Percentiles rank a stretch among this genome's conserved stretches.
Evolutionary conservation across 2,329 filamentous ascomycete genomes (phyloP).

Genomic region (Fusarium phyllophilum): DNA sequence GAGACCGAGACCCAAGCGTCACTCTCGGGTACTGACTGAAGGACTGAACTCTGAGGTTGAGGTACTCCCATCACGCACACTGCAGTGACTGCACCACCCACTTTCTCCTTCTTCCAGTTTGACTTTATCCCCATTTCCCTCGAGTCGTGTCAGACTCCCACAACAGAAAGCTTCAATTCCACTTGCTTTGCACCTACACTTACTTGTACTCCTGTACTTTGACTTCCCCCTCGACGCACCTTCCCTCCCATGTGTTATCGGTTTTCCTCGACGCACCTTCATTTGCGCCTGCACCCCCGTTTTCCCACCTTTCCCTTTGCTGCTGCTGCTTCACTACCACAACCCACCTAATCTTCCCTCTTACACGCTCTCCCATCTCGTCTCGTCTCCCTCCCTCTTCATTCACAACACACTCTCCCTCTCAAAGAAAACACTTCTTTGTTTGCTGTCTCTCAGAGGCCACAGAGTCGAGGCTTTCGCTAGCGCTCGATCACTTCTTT

Average conservation of each 20-base stretch:
- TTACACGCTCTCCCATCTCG: conserved; percentile 43
- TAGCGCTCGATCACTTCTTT: conserved; percentile 57
- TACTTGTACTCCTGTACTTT: conserved; percentile 32
- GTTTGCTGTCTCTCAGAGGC: conserved; percentile 33
- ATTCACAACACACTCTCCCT: conserved; percentile 36
- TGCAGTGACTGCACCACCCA: conserved; percentile 29
- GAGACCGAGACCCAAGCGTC: conserved; percentile 31
- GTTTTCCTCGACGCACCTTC: conserved; percentile 42
- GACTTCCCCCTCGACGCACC: conserved; percentile 31
- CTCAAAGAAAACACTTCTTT: conserved; percentile 36
- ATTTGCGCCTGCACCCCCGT: conserved; percentile 38
- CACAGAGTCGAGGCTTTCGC: conserved; percentile 56
- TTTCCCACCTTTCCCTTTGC: conserved; percentile 31
- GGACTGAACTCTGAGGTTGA: conserved; percentile 3
- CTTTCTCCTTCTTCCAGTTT: conserved; percentile 38
- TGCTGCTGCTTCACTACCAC: conserved; percentile 45
- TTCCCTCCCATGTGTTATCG: conserved; percentile 28
- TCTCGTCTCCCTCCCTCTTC: conserved; percentile 41
- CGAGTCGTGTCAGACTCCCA: conserved; percentile 42
- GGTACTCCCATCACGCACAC: conserved; percentile 1
- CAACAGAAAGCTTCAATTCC: conserved; percentile 42
- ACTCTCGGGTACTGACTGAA: conserved; percentile 17
- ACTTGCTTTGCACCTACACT: conserved; percentile 35
- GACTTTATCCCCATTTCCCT: conserved; percentile 39
- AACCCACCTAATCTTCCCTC: conserved; percentile 40